phyloP scores from a whole-genome alignment of 257 asterid species.

The Ocimum tenuiflorum region DNA sequence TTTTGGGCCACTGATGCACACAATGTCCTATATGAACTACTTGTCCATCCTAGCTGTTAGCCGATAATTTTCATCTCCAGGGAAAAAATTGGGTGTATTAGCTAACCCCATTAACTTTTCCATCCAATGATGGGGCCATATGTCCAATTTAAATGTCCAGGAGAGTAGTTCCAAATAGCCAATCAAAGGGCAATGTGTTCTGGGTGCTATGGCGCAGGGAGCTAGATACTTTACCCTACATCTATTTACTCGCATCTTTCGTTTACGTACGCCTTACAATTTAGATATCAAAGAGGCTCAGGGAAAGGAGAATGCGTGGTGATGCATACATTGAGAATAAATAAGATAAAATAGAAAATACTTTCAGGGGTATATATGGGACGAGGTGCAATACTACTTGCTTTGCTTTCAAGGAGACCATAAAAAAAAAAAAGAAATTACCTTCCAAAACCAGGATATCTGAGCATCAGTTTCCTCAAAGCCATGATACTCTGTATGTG shows the following conservation, averaged over 20 bases:
- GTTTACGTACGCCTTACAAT: neutral
- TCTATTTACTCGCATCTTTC: neutral
- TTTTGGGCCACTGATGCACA: slow-evolving; percentile 50
- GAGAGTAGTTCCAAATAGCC: too few relatives aligned
- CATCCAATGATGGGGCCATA: too few relatives aligned
- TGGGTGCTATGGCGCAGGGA: too few relatives aligned
- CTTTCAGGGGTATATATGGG: neutral
- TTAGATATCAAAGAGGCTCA: neutral
- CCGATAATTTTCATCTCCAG: slow-evolving; percentile 60
- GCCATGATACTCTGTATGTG: slow-evolving; percentile 80
- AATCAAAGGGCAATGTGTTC: too few relatives aligned
- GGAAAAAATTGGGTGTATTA: neutral
- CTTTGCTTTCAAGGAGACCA: too few relatives aligned
- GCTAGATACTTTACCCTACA: neutral
- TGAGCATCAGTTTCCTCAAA: slow-evolving; percentile 64
- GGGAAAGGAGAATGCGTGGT: neutral
- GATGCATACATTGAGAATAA: neutral
- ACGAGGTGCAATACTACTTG: too few relatives aligned
- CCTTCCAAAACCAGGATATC: slow-evolving; percentile 98
- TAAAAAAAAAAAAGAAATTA: slow-evolving; percentile 11
- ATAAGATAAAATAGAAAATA: neutral
- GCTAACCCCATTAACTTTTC: too few relatives aligned
- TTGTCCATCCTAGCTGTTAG: slow-evolving; percentile 60
- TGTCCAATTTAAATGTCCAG: too few relatives aligned
- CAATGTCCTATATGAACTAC: slow-evolving; percentile 41